phyloP scores from a whole-genome alignment of 1,284 basidiomycete species.

The Fomitopsis schrenkii region DNA sequence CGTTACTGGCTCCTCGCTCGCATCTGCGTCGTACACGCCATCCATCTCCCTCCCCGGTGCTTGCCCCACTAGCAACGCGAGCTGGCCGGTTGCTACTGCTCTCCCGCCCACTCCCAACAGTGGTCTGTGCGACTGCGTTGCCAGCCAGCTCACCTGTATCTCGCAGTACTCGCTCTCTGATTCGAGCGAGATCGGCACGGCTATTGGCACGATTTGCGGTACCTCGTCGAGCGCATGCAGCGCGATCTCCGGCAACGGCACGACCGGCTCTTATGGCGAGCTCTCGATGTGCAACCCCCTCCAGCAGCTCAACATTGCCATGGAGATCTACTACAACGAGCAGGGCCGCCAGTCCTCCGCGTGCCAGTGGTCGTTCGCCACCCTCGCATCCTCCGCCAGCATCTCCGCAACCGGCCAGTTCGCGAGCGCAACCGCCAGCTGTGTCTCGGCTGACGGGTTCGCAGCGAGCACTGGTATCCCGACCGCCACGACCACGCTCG shows the following conservation, averaged over 20 bases:
- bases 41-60: conserved; percentile 4
- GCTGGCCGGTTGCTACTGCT: conserved; percentile 4
- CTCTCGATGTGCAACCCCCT: conserved; percentile 5
- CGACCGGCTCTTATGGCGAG: conserved; percentile 4
- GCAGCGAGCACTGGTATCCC: conserved; percentile 3
- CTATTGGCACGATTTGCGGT: conserved; percentile 6
- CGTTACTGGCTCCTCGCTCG: background rate
- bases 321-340: conserved; percentile 7
- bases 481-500: conserved; percentile 1
- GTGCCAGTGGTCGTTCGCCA: conserved; percentile 8
- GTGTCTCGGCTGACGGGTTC: background rate
- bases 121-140: conserved; percentile 6
- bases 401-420: background rate
- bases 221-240: background rate
- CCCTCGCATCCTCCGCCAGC: background rate
- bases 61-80: conserved; percentile 2
- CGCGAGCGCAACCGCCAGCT: conserved; percentile 5
- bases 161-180: conserved; percentile 4
- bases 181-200: conserved; percentile 2
- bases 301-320: conserved; percentile 8
- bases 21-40: conserved; percentile 3
- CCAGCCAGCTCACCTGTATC: conserved; percentile 2
- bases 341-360: conserved; percentile 5
- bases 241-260: conserved; percentile 4
- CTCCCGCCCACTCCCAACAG: conserved; percentile 7